Conservation (phyloP, 495 filamentous ascomycete species). For the Recurvomyces mirabilis region DNA sequence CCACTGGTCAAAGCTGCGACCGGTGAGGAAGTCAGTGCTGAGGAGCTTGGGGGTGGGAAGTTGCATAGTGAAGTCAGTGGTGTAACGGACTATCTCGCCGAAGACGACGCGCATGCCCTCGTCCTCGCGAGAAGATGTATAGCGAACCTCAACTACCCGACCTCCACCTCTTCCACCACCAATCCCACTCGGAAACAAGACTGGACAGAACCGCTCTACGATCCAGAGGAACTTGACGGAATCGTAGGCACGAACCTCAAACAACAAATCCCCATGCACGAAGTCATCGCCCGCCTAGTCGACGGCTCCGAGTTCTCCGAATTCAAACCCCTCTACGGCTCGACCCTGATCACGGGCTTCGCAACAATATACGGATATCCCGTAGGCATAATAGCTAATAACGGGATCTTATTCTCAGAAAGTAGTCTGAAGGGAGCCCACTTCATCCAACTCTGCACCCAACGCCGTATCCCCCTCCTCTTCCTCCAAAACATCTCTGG, state of each 20-base stretch:
- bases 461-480: slow-evolving; percentile 77
- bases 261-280: slow-evolving; percentile 70
- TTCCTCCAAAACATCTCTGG: slow-evolving; percentile 96
- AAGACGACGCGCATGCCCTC: slow-evolving; percentile 89
- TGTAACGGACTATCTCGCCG: slow-evolving; percentile 93
- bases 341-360: slow-evolving; percentile 87
- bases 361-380: slow-evolving; percentile 80
- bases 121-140: slow-evolving; percentile 73
- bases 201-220: slow-evolving; percentile 65
- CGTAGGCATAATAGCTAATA: slow-evolving; percentile 91
- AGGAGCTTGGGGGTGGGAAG: slow-evolving; percentile 87
- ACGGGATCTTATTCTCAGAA: slow-evolving; percentile 92
- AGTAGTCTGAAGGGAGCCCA: slow-evolving; percentile 89
- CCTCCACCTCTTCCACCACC: background rate
- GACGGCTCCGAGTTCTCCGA: slow-evolving; percentile 84
- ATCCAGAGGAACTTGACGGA: slow-evolving; percentile 68
- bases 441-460: slow-evolving; percentile 93
- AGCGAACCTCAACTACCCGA: slow-evolving; percentile 59
- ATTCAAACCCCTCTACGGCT: slow-evolving; percentile 89
- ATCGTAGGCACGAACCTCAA: slow-evolving; percentile 84
- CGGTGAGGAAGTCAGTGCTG: slow-evolving; percentile 82
- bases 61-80: slow-evolving; percentile 84
- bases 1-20: slow-evolving; percentile 95
- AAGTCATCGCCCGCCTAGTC: slow-evolving; percentile 89
- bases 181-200: background rate